Percentiles rank a stretch among this genome's conserved stretches.
Evolutionary conservation across 768 basidiomycete species (phyloP).

Genomic region (Kwoniella sp.): DNA sequence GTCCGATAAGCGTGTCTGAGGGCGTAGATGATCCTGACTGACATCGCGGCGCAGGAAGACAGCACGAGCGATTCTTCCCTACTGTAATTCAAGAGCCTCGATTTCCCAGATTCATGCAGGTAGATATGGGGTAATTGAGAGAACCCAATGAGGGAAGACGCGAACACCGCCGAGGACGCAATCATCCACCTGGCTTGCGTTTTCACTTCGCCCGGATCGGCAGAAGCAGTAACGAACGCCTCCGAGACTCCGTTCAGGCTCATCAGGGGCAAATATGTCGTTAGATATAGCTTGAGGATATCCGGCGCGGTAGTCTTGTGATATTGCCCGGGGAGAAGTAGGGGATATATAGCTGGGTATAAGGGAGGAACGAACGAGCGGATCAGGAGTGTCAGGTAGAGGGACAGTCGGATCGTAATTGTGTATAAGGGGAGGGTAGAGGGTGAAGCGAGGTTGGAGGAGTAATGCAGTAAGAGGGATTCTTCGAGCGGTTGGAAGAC

Average conservation of each 20-base stretch:
- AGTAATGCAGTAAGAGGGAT: slow-evolving; percentile 84
- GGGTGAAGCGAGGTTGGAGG: slow-evolving; percentile 60
- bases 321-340: slow-evolving; percentile 66
- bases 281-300: slow-evolving; percentile 75
- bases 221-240: slow-evolving; percentile 82
- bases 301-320: slow-evolving; percentile 75
- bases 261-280: slow-evolving; percentile 82
- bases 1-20: slow-evolving; percentile 7
- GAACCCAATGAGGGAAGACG: slow-evolving; percentile 61
- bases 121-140: slow-evolving; percentile 55
- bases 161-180: slow-evolving; percentile 71
- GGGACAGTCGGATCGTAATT: slow-evolving; percentile 67
- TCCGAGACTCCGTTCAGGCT: slow-evolving; percentile 89
- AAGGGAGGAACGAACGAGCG: slow-evolving; percentile 75
- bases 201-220: slow-evolving; percentile 68
- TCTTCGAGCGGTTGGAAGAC: slow-evolving; percentile 96
- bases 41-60: slow-evolving; percentile 44
- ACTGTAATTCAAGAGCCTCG: slow-evolving; percentile 12
- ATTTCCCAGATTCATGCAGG: slow-evolving; percentile 61
- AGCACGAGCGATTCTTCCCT: slow-evolving; percentile 40
- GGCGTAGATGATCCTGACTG: slow-evolving; percentile 48
- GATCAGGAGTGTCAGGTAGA: slow-evolving; percentile 69
- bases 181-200: slow-evolving; percentile 76
- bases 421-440: slow-evolving; percentile 60
- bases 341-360: slow-evolving; percentile 67